Evolutionary conservation across 192 early-diverging fungal species (phyloP).

Genomic region (Chytriomyces sp.): DNA sequence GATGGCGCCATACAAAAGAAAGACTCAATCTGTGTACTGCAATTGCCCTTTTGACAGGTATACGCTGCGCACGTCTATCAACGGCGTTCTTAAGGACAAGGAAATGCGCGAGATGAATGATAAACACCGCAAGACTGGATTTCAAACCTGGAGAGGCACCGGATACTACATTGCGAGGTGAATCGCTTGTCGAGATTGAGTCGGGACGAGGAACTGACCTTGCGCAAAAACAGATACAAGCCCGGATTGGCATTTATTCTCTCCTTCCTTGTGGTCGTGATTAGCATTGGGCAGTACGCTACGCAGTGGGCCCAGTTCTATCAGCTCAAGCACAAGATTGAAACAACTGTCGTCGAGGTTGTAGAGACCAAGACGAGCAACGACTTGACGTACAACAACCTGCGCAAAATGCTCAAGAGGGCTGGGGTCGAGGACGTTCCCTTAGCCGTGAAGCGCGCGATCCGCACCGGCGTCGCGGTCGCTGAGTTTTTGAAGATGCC

Average conservation of each 20-base stretch:
- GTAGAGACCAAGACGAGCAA: constrained; percentile 8
- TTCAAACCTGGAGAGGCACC: constrained; percentile 52
- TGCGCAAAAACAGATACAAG: constrained; percentile 38
- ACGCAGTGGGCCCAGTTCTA: constrained; percentile 34
- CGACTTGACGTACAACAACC: constrained; percentile 24
- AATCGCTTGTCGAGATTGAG: not conserved
- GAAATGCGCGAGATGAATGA: constrained; percentile 48
- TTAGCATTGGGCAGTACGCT: constrained; percentile 49
- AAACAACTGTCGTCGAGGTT: not conserved
- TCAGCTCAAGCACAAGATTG: constrained; percentile 38
- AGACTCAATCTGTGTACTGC: no score
- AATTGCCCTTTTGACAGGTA: constrained; percentile 45
- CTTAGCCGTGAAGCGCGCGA: constrained; percentile 26
- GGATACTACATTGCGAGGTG: constrained; percentile 38
- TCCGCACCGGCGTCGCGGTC: constrained; percentile 20
- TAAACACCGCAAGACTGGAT: constrained; percentile 43
- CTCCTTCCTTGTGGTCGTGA: constrained; percentile 37
- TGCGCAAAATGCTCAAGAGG: constrained; percentile 29
- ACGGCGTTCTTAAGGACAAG: constrained; percentile 41
- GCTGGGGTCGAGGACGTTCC: constrained; percentile 27
- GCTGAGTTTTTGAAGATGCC: constrained; percentile 36
- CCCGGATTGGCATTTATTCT: constrained; percentile 42
- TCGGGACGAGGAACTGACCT: constrained; percentile 15
- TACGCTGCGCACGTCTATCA: constrained; percentile 46
- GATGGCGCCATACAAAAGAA: no score